Evolutionary conservation across 2,329 filamentous ascomycete species (phyloP).

Genomic region (Cladosporium sp.): DNA sequence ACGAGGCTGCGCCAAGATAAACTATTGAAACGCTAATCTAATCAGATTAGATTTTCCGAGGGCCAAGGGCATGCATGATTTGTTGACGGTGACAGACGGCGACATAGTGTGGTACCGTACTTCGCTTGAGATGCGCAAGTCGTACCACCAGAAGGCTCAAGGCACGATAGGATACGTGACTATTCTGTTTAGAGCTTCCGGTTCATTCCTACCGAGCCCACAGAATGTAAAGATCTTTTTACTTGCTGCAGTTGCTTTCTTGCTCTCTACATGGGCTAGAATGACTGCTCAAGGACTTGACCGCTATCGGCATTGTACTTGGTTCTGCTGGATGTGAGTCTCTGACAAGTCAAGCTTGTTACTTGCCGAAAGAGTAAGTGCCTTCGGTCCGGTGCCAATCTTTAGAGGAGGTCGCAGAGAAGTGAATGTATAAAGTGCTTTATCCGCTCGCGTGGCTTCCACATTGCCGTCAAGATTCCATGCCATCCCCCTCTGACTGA

Average conservation of each 20-base stretch:
- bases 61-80: neutral
- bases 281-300: neutral
- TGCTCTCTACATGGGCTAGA: neutral
- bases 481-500: too few species aligned
- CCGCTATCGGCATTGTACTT: neutral
- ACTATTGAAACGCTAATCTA: constrained; percentile 1
- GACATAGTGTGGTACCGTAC: neutral
- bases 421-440: too few species aligned
- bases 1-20: neutral
- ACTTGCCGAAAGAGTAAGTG: too few species aligned
- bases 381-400: too few species aligned
- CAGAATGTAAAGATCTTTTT: neutral
- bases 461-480: too few species aligned
- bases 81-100: neutral
- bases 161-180: neutral
- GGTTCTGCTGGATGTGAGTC: neutral
- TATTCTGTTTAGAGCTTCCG: neutral
- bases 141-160: neutral
- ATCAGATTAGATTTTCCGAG: neutral
- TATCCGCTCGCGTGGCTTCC: too few species aligned
- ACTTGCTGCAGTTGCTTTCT: neutral
- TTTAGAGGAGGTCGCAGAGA: too few species aligned
- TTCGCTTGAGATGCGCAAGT: neutral
- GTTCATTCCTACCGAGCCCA: constrained; percentile 3
- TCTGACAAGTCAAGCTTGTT: neutral